Base-by-base conservation (phyloP, 1,284 basidiomycete species). In the Leccinum pallidistipes region DNA sequence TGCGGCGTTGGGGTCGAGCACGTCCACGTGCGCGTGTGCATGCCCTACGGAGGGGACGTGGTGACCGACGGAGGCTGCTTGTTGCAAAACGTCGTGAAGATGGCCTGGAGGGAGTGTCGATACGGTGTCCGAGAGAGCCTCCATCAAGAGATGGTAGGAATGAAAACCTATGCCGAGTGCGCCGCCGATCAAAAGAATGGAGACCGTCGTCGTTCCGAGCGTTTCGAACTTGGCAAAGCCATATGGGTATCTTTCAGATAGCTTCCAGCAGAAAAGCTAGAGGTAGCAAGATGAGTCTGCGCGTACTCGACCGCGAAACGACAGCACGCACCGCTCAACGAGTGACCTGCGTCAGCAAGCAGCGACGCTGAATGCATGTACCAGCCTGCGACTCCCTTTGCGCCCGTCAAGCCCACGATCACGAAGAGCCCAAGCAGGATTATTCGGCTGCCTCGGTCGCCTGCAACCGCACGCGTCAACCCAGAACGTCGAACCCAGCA, bases 141-240 rank as follows among this genome's bases (percentile, higher is more conserved):
- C 80, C 45, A 92, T 74, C 56, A 96, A 81, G 55, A 95, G 83
- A 65, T 88, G 85, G 76, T 94, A 95, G 2, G 94, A 95, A 79
- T 99, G 97, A 66, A 96, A 84, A 4, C 93, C 95, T 61, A 98
- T 96, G 40, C 95, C 96, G 16, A 97, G 81, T 0, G 95, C 95
- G 40, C 95, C 95, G 6, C 91, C 90, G 64, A 87, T 83, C 66
- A 97, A 84, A 56, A 97, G 84, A 52, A 96, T 77, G 10, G 91
- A 91, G 56, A 97, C 90, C 32, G 90, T 86, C 8, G 92, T 86
- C 10, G 94, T 95, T 52, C 95, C 95, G 50, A 97, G 81, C 5
- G 95, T 96, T 76, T 98, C 96, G 69, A 95, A 96, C 77, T 98
- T 98, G 66, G 91, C 90, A 71, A 95, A 95, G 56, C 92, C 94